phyloP scores from a whole-genome alignment of 352 stramenopile genomes.

The Globisporangium viniferum region DNA sequence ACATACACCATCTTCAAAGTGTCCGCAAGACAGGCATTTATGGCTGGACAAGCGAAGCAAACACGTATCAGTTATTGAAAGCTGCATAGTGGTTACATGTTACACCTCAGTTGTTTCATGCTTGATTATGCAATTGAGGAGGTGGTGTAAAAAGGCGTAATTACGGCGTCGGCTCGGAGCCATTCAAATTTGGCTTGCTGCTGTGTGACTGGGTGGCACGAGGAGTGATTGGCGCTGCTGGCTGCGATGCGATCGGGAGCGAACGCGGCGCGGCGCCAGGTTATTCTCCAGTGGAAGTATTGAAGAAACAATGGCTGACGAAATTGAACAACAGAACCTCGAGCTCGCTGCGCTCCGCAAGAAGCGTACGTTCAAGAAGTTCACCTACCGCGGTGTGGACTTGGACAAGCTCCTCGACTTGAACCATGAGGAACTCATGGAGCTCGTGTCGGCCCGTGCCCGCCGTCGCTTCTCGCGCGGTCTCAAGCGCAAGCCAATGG shows the following conservation, averaged over 20 bases:
- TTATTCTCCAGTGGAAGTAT: slow-evolving; percentile 22
- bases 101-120: background rate
- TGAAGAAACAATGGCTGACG: slow-evolving; percentile 35
- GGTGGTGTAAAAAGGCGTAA: slow-evolving; percentile 2
- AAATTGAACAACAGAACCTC: slow-evolving; percentile 67
- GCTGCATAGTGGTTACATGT: background rate
- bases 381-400: slow-evolving; percentile 99
- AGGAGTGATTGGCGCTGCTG: background rate
- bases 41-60: background rate
- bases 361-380: slow-evolving; percentile 99
- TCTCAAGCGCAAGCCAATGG: slow-evolving; percentile 99
- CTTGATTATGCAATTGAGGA: background rate
- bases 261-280: background rate
- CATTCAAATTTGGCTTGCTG: slow-evolving; percentile 13
- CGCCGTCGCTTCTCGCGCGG: slow-evolving; percentile 98
- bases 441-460: slow-evolving; percentile 94
- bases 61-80: background rate
- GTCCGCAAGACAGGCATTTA: background rate
- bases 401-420: slow-evolving; percentile 99
- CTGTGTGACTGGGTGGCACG: background rate
- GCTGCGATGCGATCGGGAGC: background rate
- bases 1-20: slow-evolving; percentile 50
- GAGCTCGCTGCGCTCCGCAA: slow-evolving; percentile 96
- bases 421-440: slow-evolving; percentile 99
- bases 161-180: slow-evolving; percentile 6